Conservation (phyloP, 768 basidiomycete genomes). For the Gloeostereum incarnatum region DNA sequence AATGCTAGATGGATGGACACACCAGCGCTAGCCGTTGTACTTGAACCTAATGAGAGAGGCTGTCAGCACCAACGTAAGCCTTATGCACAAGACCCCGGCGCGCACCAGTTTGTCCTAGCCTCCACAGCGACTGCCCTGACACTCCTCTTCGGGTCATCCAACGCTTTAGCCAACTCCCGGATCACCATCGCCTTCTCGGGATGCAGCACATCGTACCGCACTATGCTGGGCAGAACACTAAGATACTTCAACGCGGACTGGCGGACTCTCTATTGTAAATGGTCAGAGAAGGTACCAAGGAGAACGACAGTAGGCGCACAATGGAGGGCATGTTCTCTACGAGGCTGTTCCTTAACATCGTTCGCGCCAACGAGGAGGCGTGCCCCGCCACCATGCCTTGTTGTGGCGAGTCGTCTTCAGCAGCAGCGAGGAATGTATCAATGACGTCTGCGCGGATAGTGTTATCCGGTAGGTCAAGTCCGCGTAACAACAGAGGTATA, state of each 20-base stretch:
- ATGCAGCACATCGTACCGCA: conserved; percentile 81
- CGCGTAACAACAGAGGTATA: conserved; percentile 80
- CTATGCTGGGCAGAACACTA: conserved; percentile 57
- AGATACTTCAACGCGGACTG: conserved; percentile 69
- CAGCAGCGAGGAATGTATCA: conserved; percentile 64
- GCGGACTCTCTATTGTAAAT: conserved; percentile 54
- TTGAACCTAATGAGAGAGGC: conserved; percentile 36
- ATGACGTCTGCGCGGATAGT: conserved; percentile 75
- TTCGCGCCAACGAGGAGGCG: conserved; percentile 57
- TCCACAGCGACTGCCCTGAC: conserved; percentile 89
- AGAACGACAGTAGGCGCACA: conserved; percentile 28
- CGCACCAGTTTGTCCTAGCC: conserved; percentile 50
- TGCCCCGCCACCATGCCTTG: conserved; percentile 53
- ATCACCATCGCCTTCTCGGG: conserved; percentile 68
- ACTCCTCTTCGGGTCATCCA: conserved; percentile 84
- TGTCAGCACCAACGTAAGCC: background rate
- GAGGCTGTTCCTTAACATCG: conserved; percentile 61
- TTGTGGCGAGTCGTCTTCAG: conserved; percentile 45
- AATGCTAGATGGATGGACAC: background rate
- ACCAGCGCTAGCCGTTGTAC: conserved; percentile 41
- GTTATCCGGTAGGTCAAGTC: conserved; percentile 68
- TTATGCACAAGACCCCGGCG: background rate
- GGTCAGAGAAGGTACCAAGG: conserved; percentile 1
- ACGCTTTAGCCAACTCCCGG: conserved; percentile 57
- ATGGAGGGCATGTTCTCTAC: conserved; percentile 40